These are phyloP conservation scores for Globisporangium sylvaticum DNA, from an alignment of 352 stramenopile species.

Conservation along the genomic window DNA sequence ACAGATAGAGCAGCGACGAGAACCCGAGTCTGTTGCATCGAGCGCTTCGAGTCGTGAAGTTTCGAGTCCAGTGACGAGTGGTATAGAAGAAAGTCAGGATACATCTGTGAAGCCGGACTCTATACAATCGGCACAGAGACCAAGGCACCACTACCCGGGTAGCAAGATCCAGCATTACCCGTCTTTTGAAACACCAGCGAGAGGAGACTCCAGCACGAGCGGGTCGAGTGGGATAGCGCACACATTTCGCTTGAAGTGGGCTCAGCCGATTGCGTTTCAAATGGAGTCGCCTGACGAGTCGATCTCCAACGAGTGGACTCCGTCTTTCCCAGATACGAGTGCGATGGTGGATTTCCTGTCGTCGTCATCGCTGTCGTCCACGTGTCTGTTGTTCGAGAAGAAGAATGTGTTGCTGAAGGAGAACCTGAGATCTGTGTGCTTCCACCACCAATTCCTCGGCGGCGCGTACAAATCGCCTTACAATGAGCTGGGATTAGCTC, in stretches of 20 bases:
- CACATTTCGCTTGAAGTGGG: constrained; percentile 31
- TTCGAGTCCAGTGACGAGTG: neutral
- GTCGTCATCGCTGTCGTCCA: constrained; percentile 11
- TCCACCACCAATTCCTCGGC: constrained; percentile 27
- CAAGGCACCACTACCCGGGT: neutral
- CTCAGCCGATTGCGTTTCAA: constrained; percentile 36
- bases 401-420: constrained; percentile 31
- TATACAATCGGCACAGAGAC: neutral
- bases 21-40: neutral
- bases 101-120: neutral
- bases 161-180: constrained; percentile 36
- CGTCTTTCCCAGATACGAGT: constrained; percentile 38
- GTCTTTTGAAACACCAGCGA: constrained; percentile 17
- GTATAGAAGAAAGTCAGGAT: neutral
- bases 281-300: constrained; percentile 26
- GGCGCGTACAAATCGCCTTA: neutral
- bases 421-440: constrained; percentile 27
- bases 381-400: constrained; percentile 33
- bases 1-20: neutral
- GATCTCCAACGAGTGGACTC: constrained; percentile 30
- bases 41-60: neutral
- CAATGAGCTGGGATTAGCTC: neutral
- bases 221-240: constrained; percentile 13
- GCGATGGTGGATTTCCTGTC: constrained; percentile 34
- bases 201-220: neutral